phyloP scores from a whole-genome alignment of 2,329 filamentous ascomycete genomes.

The Colletotrichum tropicale region DNA sequence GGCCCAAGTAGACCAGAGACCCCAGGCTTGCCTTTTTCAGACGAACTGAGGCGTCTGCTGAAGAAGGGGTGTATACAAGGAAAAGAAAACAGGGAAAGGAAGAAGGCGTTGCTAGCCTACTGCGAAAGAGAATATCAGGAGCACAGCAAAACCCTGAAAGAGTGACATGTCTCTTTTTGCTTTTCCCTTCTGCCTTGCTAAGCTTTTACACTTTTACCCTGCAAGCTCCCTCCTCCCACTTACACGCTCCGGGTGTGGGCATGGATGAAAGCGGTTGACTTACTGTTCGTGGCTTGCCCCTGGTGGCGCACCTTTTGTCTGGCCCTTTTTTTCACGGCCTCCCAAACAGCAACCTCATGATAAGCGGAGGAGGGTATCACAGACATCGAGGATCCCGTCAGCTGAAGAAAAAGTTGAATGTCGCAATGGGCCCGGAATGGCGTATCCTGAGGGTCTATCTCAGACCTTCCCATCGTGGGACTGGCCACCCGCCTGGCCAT shows the following conservation, averaged over 20 bases:
- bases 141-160: neutral
- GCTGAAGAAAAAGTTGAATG: neutral
- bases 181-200: neutral
- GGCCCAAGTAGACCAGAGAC: neutral
- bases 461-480: neutral
- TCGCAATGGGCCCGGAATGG: neutral
- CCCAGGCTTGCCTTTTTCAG: neutral
- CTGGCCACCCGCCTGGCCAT: neutral
- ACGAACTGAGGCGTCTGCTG: neutral
- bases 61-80: neutral
- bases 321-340: neutral
- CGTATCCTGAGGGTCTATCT: neutral
- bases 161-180: neutral
- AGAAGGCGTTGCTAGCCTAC: neutral
- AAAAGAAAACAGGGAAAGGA: neutral
- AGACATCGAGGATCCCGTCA: neutral
- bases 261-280: slow-evolving; percentile 1
- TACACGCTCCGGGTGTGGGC: neutral
- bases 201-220: neutral
- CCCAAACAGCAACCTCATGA: neutral
- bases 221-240: slow-evolving; percentile 8
- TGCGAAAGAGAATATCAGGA: neutral
- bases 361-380: neutral
- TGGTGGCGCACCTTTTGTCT: neutral
- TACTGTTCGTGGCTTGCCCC: neutral